phyloP scores from a whole-genome alignment of 2,329 filamentous ascomycete species.

The Neophaeococcomyces mojaviensis region DNA sequence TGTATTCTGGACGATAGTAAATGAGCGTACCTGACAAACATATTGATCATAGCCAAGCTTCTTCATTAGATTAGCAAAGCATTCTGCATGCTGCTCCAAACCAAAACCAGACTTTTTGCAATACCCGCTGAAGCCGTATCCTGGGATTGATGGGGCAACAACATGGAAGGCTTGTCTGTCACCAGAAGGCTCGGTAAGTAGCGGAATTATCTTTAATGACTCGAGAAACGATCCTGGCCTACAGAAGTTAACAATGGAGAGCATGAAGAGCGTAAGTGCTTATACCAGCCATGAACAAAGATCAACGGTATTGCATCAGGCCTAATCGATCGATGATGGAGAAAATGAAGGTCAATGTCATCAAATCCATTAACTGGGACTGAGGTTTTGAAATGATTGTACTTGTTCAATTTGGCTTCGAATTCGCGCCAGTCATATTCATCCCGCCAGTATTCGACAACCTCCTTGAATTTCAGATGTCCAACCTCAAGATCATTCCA shows the following conservation, averaged over 20 bases:
- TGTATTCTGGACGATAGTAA: no score
- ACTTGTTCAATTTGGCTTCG: no score
- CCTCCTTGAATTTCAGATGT: no score
- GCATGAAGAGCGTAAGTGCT: no score
- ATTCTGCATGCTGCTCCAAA: constrained; percentile 3
- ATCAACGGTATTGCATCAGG: constrained; percentile 30
- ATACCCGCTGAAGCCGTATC: constrained; percentile 24
- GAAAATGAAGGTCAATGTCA: no score
- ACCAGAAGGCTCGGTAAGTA: constrained; percentile 21
- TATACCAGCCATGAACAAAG: constrained; percentile 32
- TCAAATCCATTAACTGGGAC: no score
- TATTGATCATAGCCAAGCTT: constrained; percentile 23
- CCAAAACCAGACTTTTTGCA: constrained; percentile 12
- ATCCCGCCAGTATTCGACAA: no score
- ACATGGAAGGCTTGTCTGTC: constrained; percentile 23
- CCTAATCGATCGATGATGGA: constrained; percentile 7
- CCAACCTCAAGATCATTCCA: no score
- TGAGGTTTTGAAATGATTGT: no score
- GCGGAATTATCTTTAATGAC: constrained; percentile 25
- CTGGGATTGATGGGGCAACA: constrained; percentile 25
- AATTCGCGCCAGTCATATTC: no score
- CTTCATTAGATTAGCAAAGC: constrained; percentile 19
- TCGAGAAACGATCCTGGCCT: no score
- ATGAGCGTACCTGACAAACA: constrained; percentile 8
- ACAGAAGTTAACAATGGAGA: no score